Evolutionary conservation across 768 basidiomycete genomes (phyloP), one percentile per base, ranked within the genome.

Genomic region (Mycena amicta): DNA sequence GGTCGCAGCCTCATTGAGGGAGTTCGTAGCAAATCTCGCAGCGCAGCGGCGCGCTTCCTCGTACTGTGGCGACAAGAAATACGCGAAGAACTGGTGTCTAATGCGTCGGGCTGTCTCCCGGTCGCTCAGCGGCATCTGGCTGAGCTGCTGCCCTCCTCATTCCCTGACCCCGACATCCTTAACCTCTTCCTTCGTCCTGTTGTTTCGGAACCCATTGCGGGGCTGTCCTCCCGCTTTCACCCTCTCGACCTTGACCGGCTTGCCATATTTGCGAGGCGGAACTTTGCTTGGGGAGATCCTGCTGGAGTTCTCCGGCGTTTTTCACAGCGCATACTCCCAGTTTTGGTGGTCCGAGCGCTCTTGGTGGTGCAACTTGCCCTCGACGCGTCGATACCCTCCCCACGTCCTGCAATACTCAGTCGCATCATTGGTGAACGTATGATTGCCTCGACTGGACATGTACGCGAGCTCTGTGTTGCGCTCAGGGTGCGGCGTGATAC

Each of bases 161-260:
- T 81, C 63, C 75, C 77, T 27, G 33, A 66, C 50, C 28, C 72
- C 22, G 60, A 70, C 3, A 67, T 79, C 20, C 59, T 82, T 13
- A 64, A 70, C 5, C 70, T 72, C 4, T 82, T 81, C 59, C 68
- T 74, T 26, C 61, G 68, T 27, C 80, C 80, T 3, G 50, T 71
- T 26, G 72, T 61, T 6, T 30, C 57, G 13, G 53, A 41, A 2
- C 8, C 16, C 39, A 41, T 22, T 46, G 51, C n/a, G 37, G 29
- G 20, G 18, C 15, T 50, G 1, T 4, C 5, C 15, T 11, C 33
- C 40, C 12, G 2, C 13, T 41, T 56, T 46, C 22, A 18, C 28
- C 28, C 55, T 4, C 55, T 52, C 29, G 29, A 22, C 2, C 55
- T 61, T 4, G 46, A 50, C 15, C n/a, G 50, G 33, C 55, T 61